Evolutionary conservation across 371 early-diverging fungal species (phyloP).

Genomic region (Mortierella sp.): DNA sequence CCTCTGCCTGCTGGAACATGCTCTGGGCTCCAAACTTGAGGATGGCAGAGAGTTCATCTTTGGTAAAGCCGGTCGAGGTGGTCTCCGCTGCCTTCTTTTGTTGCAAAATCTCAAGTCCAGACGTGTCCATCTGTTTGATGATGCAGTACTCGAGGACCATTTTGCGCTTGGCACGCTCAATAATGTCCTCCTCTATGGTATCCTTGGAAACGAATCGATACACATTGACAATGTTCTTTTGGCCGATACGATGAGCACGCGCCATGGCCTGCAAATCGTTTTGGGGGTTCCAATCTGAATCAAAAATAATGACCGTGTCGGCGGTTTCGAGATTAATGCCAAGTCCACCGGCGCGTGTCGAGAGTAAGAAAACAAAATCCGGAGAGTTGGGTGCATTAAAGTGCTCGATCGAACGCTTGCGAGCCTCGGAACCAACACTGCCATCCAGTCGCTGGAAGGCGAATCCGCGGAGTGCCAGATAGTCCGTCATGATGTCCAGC

Average conservation of each 20-base stretch:
- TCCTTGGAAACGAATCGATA: constrained; percentile 98
- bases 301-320: constrained; percentile 99
- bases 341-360: constrained; percentile 98
- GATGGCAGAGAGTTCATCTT: constrained; percentile 92
- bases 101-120: constrained; percentile 77
- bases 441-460: constrained; percentile 98
- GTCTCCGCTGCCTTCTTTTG: constrained; percentile 63
- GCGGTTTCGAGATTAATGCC: constrained; percentile 99
- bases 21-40: constrained; percentile 98
- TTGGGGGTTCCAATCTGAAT: constrained; percentile 99
- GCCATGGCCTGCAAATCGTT: constrained; percentile 99
- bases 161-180: constrained; percentile 97
- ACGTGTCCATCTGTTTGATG: constrained; percentile 98
- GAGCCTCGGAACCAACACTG: constrained; percentile 87
- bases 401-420: constrained; percentile 97
- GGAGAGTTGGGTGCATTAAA: constrained; percentile 97
- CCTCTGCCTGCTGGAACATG: constrained; percentile 86
- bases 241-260: constrained; percentile 99
- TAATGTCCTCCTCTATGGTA: constrained; percentile 98
- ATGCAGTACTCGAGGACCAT: constrained; percentile 98
- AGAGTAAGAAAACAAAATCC: constrained; percentile 98
- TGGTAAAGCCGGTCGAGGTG: constrained; percentile 67
- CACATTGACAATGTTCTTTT: constrained; percentile 98
- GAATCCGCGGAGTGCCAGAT: constrained; percentile 84
- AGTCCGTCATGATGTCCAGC: constrained; percentile 95